Evolutionary conservation across 2,329 filamentous ascomycete genomes (phyloP).

Genomic region (Thelonectria rubi): DNA sequence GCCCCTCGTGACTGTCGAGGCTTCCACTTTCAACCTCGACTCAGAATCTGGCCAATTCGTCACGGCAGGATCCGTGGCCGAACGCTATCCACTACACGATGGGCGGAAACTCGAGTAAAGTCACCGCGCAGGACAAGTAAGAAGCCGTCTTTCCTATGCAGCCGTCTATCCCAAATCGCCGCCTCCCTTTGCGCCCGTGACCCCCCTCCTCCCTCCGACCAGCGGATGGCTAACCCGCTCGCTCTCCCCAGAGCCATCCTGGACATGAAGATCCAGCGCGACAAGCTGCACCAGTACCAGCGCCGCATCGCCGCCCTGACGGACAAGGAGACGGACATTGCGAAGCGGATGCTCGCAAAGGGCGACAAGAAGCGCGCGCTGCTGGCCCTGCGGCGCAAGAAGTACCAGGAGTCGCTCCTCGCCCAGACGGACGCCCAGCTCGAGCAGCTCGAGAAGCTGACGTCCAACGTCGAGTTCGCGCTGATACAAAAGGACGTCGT

Average conservation of each 20-base stretch:
- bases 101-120: slow-evolving; percentile 66
- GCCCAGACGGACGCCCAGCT: slow-evolving; percentile 91
- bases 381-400: slow-evolving; percentile 90
- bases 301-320: slow-evolving; percentile 88
- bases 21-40: slow-evolving; percentile 17
- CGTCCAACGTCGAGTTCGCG: slow-evolving; percentile 91
- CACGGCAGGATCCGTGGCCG: slow-evolving; percentile 16
- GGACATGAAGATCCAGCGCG: slow-evolving; percentile 96
- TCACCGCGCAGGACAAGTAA: slow-evolving; percentile 85
- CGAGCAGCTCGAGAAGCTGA: slow-evolving; percentile 91
- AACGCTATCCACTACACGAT: slow-evolving; percentile 50
- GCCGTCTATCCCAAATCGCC: slow-evolving; percentile 10
- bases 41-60: slow-evolving; percentile 13
- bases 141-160: slow-evolving; percentile 44
- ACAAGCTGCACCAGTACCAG: slow-evolving; percentile 97
- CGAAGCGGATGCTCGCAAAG: slow-evolving; percentile 80
- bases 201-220: background rate
- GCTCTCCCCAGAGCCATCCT: slow-evolving; percentile 80
- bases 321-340: slow-evolving; percentile 85
- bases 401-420: slow-evolving; percentile 92
- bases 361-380: slow-evolving; percentile 85
- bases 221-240: slow-evolving; percentile 1
- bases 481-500: slow-evolving; percentile 96
- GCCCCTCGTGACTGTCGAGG: slow-evolving; percentile 39
- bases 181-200: slow-evolving; percentile 28